phyloP scores from a whole-genome alignment of 2,329 filamentous ascomycete genomes.

The Epichloe gansuensis region DNA sequence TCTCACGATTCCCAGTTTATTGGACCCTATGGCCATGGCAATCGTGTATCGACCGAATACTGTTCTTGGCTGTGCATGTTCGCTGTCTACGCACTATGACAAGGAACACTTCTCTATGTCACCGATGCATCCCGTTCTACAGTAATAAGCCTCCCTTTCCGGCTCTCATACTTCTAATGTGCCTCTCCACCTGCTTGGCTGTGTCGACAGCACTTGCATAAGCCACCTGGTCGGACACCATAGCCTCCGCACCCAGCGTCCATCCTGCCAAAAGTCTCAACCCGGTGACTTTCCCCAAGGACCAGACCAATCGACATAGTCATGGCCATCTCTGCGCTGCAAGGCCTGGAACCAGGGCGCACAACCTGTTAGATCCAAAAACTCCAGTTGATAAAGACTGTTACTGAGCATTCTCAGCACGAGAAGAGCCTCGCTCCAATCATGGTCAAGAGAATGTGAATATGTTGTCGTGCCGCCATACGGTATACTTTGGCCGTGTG shows the following conservation, averaged over 20 bases:
- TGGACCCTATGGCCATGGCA: conserved; percentile 40
- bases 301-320: conserved; percentile 40
- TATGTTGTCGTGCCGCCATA: conserved; percentile 46
- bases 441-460: conserved; percentile 44
- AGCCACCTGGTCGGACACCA: conserved; percentile 19
- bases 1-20: conserved; percentile 33
- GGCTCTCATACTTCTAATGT: conserved; percentile 32
- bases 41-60: conserved; percentile 31
- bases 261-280: conserved; percentile 35
- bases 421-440: conserved; percentile 47
- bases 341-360: conserved; percentile 41
- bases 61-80: conserved; percentile 20
- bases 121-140: conserved; percentile 30
- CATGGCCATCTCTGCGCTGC: conserved; percentile 27
- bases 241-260: conserved; percentile 21
- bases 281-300: conserved; percentile 40
- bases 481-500: conserved; percentile 30
- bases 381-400: conserved; percentile 45
- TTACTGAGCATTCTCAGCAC: conserved; percentile 43
- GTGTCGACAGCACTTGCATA: conserved; percentile 24
- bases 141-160: conserved; percentile 35
- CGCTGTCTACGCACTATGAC: too few relatives aligned
- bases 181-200: conserved; percentile 33
- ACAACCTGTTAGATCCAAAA: conserved; percentile 50
- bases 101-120: not conserved